Evolutionary conservation across 495 filamentous ascomycete species (phyloP), one percentile per base, ranked within the genome.

Genomic region (Neurospora intermedia): DNA sequence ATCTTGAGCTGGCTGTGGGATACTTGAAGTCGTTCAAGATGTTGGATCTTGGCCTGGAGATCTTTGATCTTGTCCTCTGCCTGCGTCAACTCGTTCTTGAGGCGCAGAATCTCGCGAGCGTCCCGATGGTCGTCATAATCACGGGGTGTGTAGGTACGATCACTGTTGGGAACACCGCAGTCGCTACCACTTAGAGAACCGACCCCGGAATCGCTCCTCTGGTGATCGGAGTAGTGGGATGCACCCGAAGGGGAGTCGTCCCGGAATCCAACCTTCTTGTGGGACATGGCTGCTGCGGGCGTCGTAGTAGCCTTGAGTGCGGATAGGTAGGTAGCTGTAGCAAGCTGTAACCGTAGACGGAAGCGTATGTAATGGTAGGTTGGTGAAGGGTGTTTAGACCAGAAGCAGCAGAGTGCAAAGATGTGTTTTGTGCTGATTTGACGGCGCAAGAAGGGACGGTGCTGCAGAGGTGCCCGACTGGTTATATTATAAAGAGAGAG

Each of bases 1-100:
- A 75, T 69, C 69, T 69, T 76, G 45, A 89, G 88, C 70, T 91
- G 87, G 2, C 77, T 83, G 66, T 91, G 91, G 46, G 89, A n/a
- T 76, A 73, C 39, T 79, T 78, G 45, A 40, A 69, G 70, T 71
- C 74, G 73, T 78, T 79, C 43, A 38, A 66, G 54, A 18, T 66
- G 54, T 27, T 66, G 54, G 15, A 66, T 35, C 18, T 66, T 66
- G 27, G 54, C 27, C 54, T 66, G 54, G 5, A 66, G 54, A 0
- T 72, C 74, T 69, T 75, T 73, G 71, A 69, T 77, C 69, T 78
- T 71, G 16, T 81, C 72, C 54, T 71, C 71, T 39, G 74, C 70
- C 35, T 70, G 71, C 35, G 42, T 72, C 3, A 78, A 75, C 9
- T 74, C 70, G 10, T 76, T 74, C 70, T 77, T 73, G 27, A 81